These are phyloP conservation scores for Torulaspora delbrueckii DNA, from an alignment of 805 yeast species.

Conservation along the genomic window DNA sequence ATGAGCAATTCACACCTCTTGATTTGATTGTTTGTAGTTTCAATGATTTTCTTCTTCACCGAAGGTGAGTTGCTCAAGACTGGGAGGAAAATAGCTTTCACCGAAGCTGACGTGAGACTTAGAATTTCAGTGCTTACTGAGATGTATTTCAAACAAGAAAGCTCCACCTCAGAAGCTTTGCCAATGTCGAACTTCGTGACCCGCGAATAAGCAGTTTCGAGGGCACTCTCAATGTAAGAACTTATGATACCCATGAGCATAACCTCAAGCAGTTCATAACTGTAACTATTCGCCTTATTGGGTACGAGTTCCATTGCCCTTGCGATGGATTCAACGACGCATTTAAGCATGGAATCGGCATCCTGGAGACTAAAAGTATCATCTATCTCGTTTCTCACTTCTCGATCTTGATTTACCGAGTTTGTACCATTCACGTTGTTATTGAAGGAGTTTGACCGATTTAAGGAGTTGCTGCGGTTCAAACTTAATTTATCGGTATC, in stretches of 20 bases:
- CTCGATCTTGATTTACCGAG: conserved; percentile 2
- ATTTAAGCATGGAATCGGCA: conserved; percentile 61
- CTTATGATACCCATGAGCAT: conserved; percentile 66
- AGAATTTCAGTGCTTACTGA: conserved; percentile 54
- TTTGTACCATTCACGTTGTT: neutral
- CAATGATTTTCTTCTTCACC: conserved; percentile 54
- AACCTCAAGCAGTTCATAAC: conserved; percentile 62
- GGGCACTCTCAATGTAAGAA: conserved; percentile 65
- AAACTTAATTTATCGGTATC: conserved; percentile 41
- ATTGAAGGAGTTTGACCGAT: conserved; percentile 4
- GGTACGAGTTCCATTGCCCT: conserved; percentile 72
- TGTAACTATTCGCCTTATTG: conserved; percentile 52
- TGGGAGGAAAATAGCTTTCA: conserved; percentile 71
- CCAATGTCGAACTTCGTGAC: conserved; percentile 37
- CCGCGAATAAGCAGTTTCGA: conserved; percentile 61
- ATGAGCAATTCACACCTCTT: conserved; percentile 59
- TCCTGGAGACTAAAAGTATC: conserved; percentile 37
- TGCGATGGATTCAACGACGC: conserved; percentile 72
- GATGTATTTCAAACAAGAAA: conserved; percentile 47
- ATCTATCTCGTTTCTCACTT: conserved; percentile 7
- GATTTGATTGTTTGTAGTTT: conserved; percentile 56
- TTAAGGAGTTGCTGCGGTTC: conserved; percentile 17
- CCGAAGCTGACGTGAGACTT: conserved; percentile 62
- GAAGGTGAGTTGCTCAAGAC: conserved; percentile 57
- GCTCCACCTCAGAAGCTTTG: conserved; percentile 35